Evolutionary conservation across 2,329 filamentous ascomycete genomes (phyloP).

Genomic region (Cryphonectria radicalis): DNA sequence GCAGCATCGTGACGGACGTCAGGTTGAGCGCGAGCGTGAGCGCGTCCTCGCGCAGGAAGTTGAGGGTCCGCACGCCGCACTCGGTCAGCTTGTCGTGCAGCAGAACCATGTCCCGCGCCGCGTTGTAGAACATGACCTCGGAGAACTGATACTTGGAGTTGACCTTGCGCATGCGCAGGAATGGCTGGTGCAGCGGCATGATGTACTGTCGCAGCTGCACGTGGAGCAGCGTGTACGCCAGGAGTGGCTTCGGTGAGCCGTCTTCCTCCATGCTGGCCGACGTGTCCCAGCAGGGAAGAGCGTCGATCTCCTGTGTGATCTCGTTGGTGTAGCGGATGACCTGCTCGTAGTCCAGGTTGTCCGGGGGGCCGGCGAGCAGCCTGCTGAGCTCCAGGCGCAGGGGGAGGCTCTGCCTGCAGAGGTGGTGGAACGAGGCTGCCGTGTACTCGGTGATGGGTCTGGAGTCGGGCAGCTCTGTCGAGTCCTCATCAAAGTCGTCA

Average conservation of each 20-base stretch:
- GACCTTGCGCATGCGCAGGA: conserved; percentile 61
- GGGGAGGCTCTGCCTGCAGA: conserved; percentile 59
- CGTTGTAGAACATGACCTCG: conserved; percentile 67
- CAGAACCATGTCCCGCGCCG: conserved; percentile 64
- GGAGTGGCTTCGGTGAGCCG: conserved; percentile 54
- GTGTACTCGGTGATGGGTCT: conserved; percentile 59
- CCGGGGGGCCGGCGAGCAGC: conserved; percentile 57
- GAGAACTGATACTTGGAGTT: conserved; percentile 67
- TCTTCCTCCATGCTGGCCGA: conserved; percentile 42
- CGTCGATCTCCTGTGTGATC: conserved; percentile 63
- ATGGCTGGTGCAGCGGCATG: conserved; percentile 64
- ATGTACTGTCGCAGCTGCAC: conserved; percentile 66
- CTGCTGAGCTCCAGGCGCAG: conserved; percentile 62
- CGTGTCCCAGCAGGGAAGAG: conserved; percentile 60
- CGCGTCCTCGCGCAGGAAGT: conserved; percentile 64
- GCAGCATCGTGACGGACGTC: conserved; percentile 64
- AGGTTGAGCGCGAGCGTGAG: conserved; percentile 65
- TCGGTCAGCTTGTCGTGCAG: conserved; percentile 64
- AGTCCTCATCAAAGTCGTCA: conserved; percentile 60
- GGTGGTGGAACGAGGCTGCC: conserved; percentile 61
- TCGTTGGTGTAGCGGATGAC: conserved; percentile 65
- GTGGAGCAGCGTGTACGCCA: conserved; percentile 64
- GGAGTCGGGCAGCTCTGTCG: conserved; percentile 54
- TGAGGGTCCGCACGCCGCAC: conserved; percentile 61
- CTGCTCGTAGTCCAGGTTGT: conserved; percentile 64